phyloP scores from a whole-genome alignment of 305 asterid species.

The Euphrasia arctica region DNA sequence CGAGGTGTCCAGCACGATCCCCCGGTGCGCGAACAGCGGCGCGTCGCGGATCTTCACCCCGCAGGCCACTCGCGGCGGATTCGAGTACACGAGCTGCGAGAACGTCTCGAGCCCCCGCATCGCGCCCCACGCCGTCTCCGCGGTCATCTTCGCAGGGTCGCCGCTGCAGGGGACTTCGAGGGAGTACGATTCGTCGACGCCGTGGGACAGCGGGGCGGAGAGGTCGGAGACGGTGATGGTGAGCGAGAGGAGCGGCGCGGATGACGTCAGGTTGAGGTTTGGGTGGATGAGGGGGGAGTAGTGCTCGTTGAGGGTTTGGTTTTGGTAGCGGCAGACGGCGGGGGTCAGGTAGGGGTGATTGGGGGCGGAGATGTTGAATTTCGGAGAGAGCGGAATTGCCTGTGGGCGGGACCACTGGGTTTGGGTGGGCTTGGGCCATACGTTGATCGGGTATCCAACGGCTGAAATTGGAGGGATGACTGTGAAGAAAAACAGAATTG shows the following conservation, averaged over 20 bases:
- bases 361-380: conserved; percentile 50
- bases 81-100: conserved; percentile 64
- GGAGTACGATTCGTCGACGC: conserved; percentile 77
- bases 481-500: conserved; percentile 14
- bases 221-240: conserved; percentile 39
- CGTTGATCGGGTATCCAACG: conserved; percentile 52
- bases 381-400: conserved; percentile 46
- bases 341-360: conserved; percentile 45
- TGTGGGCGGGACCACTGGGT: conserved; percentile 63
- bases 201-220: conserved; percentile 48
- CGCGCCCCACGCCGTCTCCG: conserved; percentile 73
- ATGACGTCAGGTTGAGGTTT: conserved; percentile 42
- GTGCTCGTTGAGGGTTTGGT: conserved; percentile 40
- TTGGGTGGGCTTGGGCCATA: conserved; percentile 87
- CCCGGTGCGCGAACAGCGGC: conserved; percentile 72
- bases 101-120: conserved; percentile 83
- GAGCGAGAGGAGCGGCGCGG: conserved; percentile 42
- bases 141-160: conserved; percentile 34
- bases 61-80: conserved; percentile 34
- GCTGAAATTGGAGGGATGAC: conserved; percentile 39
- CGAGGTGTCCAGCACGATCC: conserved; percentile 74
- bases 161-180: conserved; percentile 41
- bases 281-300: conserved; percentile 56
- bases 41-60: conserved; percentile 53
- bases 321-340: conserved; percentile 60